A percentile compares a stretch with the other conserved stretches of the same genome.
Evolutionary conservation across 257 asterid species (phyloP).

Genomic region (Fraxinus quadrangulata): DNA sequence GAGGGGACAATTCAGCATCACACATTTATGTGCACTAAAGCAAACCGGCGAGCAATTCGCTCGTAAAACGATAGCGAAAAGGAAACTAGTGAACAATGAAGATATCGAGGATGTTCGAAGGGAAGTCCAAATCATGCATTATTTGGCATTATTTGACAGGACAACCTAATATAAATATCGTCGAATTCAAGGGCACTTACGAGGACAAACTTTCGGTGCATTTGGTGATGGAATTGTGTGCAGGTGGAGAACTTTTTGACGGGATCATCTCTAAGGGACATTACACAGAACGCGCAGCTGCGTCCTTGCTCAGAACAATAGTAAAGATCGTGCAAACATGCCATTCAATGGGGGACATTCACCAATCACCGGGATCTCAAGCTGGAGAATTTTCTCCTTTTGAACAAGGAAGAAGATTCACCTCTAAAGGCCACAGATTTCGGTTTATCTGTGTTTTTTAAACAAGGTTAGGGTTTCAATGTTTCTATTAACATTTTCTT

Average conservation of each 20-base stretch:
- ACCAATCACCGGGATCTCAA: no score
- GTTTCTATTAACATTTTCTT: not conserved
- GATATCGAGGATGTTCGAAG: conserved; percentile 65
- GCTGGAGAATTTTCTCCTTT: no score
- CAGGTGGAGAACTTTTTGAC: conserved; percentile 70
- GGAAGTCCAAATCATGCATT: conserved; percentile 74
- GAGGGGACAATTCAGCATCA: conserved; percentile 61
- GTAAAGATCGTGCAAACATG: conserved; percentile 24
- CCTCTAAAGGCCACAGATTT: no score
- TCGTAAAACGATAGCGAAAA: conserved; percentile 65
- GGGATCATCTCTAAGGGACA: conserved; percentile 63
- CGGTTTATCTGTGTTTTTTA: no score
- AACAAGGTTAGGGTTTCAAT: not conserved
- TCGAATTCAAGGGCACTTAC: conserved; percentile 61
- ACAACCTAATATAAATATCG: conserved; percentile 47
- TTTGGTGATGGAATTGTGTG: conserved; percentile 64
- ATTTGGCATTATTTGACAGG: conserved; percentile 65
- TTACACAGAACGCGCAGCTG: conserved; percentile 66
- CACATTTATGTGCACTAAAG: conserved; percentile 58
- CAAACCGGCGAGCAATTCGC: conserved; percentile 59
- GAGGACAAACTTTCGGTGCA: conserved; percentile 68
- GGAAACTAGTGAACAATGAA: conserved; percentile 57
- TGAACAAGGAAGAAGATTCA: no score
- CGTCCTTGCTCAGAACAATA: conserved; percentile 61
- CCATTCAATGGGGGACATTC: no score